Evolutionary conservation across 2,329 filamentous ascomycete genomes (phyloP).

Genomic region (Didymellaceae sp.): DNA sequence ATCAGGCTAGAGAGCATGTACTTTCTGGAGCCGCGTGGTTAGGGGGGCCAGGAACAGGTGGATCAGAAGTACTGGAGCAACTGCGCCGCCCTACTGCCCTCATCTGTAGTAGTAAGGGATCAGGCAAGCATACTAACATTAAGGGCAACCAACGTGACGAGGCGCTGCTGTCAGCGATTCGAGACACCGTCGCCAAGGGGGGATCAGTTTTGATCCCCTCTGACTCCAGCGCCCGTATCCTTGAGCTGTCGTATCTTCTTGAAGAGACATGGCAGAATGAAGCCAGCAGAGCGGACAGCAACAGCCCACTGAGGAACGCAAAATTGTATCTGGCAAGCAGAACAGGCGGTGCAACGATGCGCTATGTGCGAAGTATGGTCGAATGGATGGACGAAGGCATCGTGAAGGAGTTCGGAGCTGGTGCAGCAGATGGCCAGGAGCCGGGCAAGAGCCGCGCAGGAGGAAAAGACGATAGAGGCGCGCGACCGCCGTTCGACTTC

Average conservation of each 20-base stretch:
- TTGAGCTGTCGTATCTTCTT: conserved; percentile 89
- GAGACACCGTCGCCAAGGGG: conserved; percentile 77
- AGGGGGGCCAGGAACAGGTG: conserved; percentile 77
- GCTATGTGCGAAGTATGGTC: conserved; percentile 91
- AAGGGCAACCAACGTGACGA: conserved; percentile 85
- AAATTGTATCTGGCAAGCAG: conserved; percentile 82
- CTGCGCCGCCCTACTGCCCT: conserved; percentile 91
- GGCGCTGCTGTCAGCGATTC: conserved; percentile 79
- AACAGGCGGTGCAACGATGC: conserved; percentile 86
- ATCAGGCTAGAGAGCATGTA: conserved; percentile 95
- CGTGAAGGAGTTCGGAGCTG: conserved; percentile 85
- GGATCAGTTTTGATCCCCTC: conserved; percentile 93
- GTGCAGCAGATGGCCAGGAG: conserved; percentile 37
- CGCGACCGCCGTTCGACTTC: conserved; percentile 84
- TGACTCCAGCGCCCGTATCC: conserved; percentile 91
- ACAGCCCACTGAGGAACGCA: conserved; percentile 57
- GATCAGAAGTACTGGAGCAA: conserved; percentile 91
- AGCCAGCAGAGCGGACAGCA: conserved; percentile 33
- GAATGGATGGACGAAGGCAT: conserved; percentile 99
- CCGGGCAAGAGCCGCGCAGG: conserved; percentile 41
- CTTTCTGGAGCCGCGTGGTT: conserved; percentile 94
- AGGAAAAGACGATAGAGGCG: conserved; percentile 55
- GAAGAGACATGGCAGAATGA: conserved; percentile 80
- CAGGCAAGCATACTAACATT: conserved; percentile 72
- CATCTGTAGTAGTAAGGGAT: conserved; percentile 86